Evolutionary conservation across 2,329 filamentous ascomycete genomes (phyloP).

Genomic region (Colletotrichum godetiae): DNA sequence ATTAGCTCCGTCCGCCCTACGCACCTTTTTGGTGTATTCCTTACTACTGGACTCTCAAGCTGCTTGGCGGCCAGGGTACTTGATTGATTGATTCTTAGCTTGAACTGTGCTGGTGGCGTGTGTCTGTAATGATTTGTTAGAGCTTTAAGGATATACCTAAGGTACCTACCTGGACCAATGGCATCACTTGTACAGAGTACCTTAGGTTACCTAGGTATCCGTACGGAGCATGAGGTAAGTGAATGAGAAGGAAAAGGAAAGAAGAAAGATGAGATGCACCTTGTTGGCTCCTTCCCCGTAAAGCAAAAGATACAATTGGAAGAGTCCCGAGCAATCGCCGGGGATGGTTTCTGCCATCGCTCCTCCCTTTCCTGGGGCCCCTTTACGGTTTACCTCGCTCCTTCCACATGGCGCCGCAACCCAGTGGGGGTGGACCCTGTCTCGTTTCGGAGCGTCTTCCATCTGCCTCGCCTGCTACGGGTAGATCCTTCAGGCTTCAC

Average conservation of each 20-base stretch:
- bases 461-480: not conserved
- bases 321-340: not conserved
- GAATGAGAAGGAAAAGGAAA: not conserved
- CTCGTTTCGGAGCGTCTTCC: slow-evolving; percentile 28
- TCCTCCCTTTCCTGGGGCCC: slow-evolving; percentile 11
- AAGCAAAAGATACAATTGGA: not conserved
- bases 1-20: slow-evolving; percentile 16
- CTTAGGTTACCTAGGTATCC: too few relatives aligned
- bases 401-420: slow-evolving; percentile 9
- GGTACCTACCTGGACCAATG: not conserved
- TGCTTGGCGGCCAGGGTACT: not conserved
- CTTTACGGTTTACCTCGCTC: slow-evolving; percentile 18
- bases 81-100: not conserved
- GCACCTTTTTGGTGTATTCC: not conserved
- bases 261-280: not conserved
- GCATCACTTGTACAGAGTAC: not conserved
- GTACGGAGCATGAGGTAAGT: too few relatives aligned
- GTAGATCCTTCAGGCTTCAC: slow-evolving; percentile 4
- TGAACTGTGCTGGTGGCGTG: not conserved
- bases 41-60: not conserved
- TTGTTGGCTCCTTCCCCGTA: slow-evolving; percentile 10
- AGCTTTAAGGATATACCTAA: not conserved
- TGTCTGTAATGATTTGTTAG: not conserved
- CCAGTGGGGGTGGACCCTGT: slow-evolving; percentile 30
- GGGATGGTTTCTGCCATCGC: slow-evolving; percentile 2